Conservation (phyloP, 2,329 filamentous ascomycete genomes). For the Botrytis paeoniae region DNA sequence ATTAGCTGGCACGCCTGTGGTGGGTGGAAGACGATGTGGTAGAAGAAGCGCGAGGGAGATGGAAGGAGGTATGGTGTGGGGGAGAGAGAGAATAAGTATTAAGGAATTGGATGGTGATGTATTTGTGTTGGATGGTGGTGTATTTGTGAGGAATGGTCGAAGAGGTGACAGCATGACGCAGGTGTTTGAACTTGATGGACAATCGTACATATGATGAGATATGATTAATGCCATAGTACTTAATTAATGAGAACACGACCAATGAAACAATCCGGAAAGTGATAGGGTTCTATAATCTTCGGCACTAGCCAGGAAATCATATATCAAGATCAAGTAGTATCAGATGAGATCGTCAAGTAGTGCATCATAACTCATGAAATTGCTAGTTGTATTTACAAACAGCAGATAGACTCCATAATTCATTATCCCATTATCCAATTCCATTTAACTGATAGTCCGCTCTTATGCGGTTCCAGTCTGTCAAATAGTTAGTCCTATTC, state of each 20-base stretch:
- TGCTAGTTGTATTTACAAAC: not conserved
- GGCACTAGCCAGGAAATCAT: not conserved
- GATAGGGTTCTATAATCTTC: not conserved
- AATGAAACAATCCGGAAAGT: not conserved
- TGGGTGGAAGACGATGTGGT: not conserved
- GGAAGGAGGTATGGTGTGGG: not conserved
- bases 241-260: not conserved
- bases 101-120: not conserved
- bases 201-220: constrained; percentile 1
- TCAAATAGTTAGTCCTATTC: not conserved
- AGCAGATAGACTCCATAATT: constrained; percentile 4
- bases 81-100: not conserved
- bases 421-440: not conserved
- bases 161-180: not conserved
- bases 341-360: not conserved
- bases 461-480: constrained; percentile 17
- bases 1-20: not conserved
- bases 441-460: not conserved
- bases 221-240: not conserved
- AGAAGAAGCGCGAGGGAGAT: not conserved
- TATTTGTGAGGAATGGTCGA: not conserved
- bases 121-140: not conserved
- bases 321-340: not conserved
- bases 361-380: constrained; percentile 8
- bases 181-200: not conserved